A percentile compares a stretch with the other conserved stretches of the same genome.
Evolutionary conservation across 139 green algal genomes (phyloP).

Genomic region (Dunaliella sp.): DNA sequence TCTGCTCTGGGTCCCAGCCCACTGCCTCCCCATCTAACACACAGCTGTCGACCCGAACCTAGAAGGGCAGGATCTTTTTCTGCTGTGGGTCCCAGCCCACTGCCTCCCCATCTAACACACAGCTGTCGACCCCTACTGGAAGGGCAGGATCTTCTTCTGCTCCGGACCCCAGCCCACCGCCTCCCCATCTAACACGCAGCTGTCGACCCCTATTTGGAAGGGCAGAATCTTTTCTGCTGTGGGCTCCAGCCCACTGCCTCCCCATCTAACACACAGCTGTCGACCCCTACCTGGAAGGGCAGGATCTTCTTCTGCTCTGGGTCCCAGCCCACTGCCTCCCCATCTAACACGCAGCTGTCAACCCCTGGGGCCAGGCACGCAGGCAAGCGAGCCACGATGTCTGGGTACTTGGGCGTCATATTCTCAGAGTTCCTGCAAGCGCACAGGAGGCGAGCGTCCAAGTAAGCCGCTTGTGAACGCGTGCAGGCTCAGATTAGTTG

Average conservation of each 20-base stretch:
- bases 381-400: constrained; percentile 73
- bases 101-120: no score
- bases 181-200: constrained; percentile 7
- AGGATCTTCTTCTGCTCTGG: constrained; percentile 74
- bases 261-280: background rate
- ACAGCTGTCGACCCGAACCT: no score
- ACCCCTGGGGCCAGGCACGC: constrained; percentile 52
- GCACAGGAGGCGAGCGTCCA: no score
- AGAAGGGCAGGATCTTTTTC: no score
- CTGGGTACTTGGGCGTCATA: constrained; percentile 92
- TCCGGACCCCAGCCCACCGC: background rate
- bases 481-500: no score
- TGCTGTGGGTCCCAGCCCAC: no score
- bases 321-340: constrained; percentile 91
- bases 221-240: constrained; percentile 71
- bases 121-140: no score
- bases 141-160: no score
- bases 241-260: constrained; percentile 48
- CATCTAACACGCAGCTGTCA: constrained; percentile 84
- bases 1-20: no score
- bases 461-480: no score
- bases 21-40: no score
- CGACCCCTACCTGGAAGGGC: constrained; percentile 85
- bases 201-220: constrained; percentile 67
- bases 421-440: constrained; percentile 88